Conservation (phyloP, 208 protist species). For the Paratrypanosoma confusum region DNA sequence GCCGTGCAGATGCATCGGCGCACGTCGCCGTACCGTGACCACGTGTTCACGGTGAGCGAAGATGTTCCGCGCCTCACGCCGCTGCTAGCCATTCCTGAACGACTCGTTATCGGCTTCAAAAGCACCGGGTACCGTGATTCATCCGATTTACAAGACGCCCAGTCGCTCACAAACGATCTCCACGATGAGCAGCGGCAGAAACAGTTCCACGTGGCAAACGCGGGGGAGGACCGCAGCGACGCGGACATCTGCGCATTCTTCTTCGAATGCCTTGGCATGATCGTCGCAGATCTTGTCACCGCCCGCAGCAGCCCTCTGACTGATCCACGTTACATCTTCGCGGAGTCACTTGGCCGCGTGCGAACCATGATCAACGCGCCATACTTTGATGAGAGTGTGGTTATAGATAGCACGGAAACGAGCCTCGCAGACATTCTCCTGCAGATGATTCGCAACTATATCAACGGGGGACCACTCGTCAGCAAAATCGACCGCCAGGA, state of each 20-base stretch:
- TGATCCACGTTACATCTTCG: constrained; percentile 55
- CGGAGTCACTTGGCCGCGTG: constrained; percentile 46
- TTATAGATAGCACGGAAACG: constrained; percentile 37
- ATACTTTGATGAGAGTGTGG: constrained; percentile 74
- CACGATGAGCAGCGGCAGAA: constrained; percentile 52
- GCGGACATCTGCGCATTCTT: constrained; percentile 82
- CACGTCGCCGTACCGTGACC: constrained; percentile 52
- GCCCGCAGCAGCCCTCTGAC: constrained; percentile 64
- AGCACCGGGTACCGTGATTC: constrained; percentile 14
- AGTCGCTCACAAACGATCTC: constrained; percentile 48
- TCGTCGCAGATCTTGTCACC: constrained; percentile 75
- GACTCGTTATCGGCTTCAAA: constrained; percentile 65
- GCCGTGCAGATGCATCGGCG: constrained; percentile 24
- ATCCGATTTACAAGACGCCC: constrained; percentile 6
- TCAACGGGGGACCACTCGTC: constrained; percentile 79
- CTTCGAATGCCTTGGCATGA: constrained; percentile 75
- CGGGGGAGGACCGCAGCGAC: constrained; percentile 32
- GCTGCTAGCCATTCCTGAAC: constrained; percentile 72
- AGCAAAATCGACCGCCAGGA: constrained; percentile 65
- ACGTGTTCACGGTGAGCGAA: constrained; percentile 48
- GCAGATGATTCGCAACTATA: constrained; percentile 89
- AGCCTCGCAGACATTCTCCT: constrained; percentile 76
- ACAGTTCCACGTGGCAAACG: constrained; percentile 65
- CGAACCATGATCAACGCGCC: constrained; percentile 77
- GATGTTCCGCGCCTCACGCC: constrained; percentile 49